Conservation (phyloP, 176 grass and related monocot species). For the sorghum (Sorghum bicolor) region Sorghum_bicolor_NCBIv3 NC_012870.2:8000501-8001000, state of each 20-base stretch:
- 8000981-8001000: constrained; percentile 9
- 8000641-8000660: too few relatives aligned
- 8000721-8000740: constrained; percentile 10
- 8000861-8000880: not conserved
- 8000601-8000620: too few relatives aligned
- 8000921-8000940: not conserved
- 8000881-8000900: not conserved
- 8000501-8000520: too few relatives aligned
- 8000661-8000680: not conserved
- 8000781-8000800: not conserved
- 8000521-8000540: too few relatives aligned
- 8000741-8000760: not conserved
- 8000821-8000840: not conserved
- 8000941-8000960: not conserved
- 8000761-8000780: not conserved
- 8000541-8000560: too few relatives aligned
- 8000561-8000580: too few relatives aligned
- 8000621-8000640: too few relatives aligned
- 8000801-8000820: not conserved
- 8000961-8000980: constrained; percentile 1
- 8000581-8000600: too few relatives aligned
- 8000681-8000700: too few relatives aligned
- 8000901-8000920: too few relatives aligned
- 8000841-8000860: not conserved
- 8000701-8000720: too few relatives aligned